These are phyloP conservation scores for Vaccinium corymbosum DNA, from an alignment of 148 eudicot species.

Conservation along the genomic window DNA sequence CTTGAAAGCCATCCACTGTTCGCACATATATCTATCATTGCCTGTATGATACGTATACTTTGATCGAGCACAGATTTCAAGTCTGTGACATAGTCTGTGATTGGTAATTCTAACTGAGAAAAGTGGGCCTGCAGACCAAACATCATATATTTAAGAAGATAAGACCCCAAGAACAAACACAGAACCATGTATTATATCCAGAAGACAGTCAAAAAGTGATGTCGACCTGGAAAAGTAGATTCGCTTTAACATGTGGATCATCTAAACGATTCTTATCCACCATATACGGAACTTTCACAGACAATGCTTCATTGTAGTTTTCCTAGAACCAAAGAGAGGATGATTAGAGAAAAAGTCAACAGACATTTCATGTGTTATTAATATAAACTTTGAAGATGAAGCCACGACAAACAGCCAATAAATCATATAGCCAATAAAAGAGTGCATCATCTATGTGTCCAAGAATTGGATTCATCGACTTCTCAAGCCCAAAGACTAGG, in stretches of 20 bases:
- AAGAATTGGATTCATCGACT: background rate
- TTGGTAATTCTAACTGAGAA: conserved; percentile 80
- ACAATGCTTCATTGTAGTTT: conserved; percentile 69
- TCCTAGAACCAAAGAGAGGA: conserved; percentile 45
- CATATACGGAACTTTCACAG: conserved; percentile 53
- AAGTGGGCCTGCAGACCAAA: conserved; percentile 81
- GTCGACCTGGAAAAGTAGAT: conserved; percentile 81
- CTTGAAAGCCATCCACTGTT: conserved; percentile 99
- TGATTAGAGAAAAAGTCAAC: conserved; percentile 8
- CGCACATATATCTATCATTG: conserved; percentile 99
- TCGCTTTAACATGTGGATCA: conserved; percentile 96
- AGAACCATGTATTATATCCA: background rate
- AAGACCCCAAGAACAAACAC: background rate
- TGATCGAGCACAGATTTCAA: conserved; percentile 96
- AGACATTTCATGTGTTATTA: background rate
- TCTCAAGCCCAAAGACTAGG: background rate
- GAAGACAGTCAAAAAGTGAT: background rate
- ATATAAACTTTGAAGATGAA: background rate
- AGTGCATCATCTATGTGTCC: background rate
- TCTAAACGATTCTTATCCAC: conserved; percentile 88
- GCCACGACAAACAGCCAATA: conserved; percentile 2
- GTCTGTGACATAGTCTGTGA: conserved; percentile 94
- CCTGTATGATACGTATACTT: conserved; percentile 93
- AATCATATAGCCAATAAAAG: background rate
- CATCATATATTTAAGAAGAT: background rate